Percentiles rank a stretch among this genome's conserved stretches.
Evolutionary conservation across 495 filamentous ascomycete genomes (phyloP).

Genomic region (Neurospora tetrasperma): DNA sequence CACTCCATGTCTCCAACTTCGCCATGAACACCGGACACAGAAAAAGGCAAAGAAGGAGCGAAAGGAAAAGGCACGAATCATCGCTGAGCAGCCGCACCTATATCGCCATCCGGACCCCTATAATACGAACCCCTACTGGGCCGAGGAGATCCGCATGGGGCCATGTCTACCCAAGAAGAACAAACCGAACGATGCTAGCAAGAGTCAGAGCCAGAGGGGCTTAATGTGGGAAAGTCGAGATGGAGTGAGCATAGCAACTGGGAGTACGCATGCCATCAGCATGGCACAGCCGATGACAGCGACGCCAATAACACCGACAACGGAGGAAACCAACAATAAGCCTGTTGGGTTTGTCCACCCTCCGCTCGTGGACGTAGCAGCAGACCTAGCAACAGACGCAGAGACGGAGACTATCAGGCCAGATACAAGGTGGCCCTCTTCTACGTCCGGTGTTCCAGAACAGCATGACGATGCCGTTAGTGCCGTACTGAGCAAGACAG

Average conservation of each 20-base stretch:
- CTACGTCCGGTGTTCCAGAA: slow-evolving; percentile 1
- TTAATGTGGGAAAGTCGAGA: slow-evolving; percentile 37
- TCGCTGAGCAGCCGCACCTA: slow-evolving; percentile 57
- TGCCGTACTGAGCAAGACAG: slow-evolving; percentile 21
- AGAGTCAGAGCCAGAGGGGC: slow-evolving; percentile 38
- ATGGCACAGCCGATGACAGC: slow-evolving; percentile 15
- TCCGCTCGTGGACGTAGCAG: background rate
- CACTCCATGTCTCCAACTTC: slow-evolving; percentile 61
- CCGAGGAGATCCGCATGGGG: slow-evolving; percentile 70
- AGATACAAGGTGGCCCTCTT: slow-evolving; percentile 10
- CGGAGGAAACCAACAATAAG: background rate
- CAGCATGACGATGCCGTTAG: slow-evolving; percentile 19
- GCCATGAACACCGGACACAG: slow-evolving; percentile 52
- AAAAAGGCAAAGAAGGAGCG: slow-evolving; percentile 52
- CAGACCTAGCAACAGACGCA: background rate
- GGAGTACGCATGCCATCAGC: slow-evolving; percentile 16
- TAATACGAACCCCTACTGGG: slow-evolving; percentile 77
- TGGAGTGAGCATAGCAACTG: slow-evolving; percentile 21
- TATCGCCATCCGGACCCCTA: slow-evolving; percentile 76
- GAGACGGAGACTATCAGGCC: background rate
- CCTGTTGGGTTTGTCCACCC: background rate
- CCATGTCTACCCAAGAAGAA: slow-evolving; percentile 60
- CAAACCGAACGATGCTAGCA: slow-evolving; percentile 33
- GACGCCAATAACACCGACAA: background rate
- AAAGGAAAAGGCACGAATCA: slow-evolving; percentile 46